These are phyloP conservation scores for Breynia disticha DNA, from an alignment of 441 rosid genomes.

Conservation along the genomic window DNA sequence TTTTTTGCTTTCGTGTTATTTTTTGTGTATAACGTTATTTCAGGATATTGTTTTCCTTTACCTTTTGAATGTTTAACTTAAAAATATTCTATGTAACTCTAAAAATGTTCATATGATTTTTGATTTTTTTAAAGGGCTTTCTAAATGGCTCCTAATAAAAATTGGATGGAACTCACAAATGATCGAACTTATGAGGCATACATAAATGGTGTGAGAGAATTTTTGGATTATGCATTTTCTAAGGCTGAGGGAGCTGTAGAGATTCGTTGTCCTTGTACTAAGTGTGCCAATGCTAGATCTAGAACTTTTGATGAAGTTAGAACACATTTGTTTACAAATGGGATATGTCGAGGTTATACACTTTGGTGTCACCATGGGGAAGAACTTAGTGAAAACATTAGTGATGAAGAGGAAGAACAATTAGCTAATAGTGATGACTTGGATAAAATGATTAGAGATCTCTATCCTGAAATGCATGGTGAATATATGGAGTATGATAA, in stretches of 20 bases:
- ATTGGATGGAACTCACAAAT: too few relatives aligned
- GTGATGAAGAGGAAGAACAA: neutral
- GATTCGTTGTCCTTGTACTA: neutral
- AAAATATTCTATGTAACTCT: too few relatives aligned
- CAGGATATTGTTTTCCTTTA: too few relatives aligned
- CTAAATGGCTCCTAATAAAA: too few relatives aligned
- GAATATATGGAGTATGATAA: neutral
- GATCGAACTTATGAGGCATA: too few relatives aligned
- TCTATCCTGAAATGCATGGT: neutral
- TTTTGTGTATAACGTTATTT: too few relatives aligned
- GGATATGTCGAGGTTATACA: neutral
- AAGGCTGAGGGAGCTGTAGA: neutral
- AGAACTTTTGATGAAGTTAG: neutral
- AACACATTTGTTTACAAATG: neutral
- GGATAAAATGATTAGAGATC: neutral
- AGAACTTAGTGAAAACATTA: neutral
- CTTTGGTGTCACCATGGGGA: slow-evolving; percentile 2
- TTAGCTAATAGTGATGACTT: neutral
- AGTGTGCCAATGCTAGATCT: neutral
- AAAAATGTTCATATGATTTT: too few relatives aligned
- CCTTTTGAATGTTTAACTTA: too few relatives aligned
- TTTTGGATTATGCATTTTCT: neutral
- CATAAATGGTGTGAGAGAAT: neutral
- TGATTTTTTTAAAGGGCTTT: too few relatives aligned
- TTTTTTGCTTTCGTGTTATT: too few relatives aligned